A percentile compares a stretch with the other conserved stretches of the same genome.
Conservation (phyloP, 129 eudicot species). For the Chrysanthemum seticuspe region DNA sequence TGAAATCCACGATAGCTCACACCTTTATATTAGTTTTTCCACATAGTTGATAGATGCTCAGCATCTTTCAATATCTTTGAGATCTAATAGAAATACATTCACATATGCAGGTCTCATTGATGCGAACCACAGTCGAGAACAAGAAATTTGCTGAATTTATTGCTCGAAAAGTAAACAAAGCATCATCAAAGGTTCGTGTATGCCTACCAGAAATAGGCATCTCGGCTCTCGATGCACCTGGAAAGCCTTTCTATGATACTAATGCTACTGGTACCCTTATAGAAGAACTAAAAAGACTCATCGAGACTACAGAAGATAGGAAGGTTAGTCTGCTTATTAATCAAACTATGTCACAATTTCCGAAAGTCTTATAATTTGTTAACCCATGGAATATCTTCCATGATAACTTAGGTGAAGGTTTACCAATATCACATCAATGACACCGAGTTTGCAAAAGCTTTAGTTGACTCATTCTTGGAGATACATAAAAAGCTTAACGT, state of each 20-base stretch:
- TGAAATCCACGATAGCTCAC: background rate
- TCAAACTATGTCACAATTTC: slow-evolving; percentile 3
- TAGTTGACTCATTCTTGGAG: slow-evolving; percentile 86
- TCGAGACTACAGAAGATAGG: slow-evolving; percentile 64
- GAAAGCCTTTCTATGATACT: slow-evolving; percentile 86
- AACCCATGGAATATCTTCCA: background rate
- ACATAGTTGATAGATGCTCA: no score
- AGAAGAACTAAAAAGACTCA: slow-evolving; percentile 60
- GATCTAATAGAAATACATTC: slow-evolving; percentile 9
- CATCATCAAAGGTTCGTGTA: slow-evolving; percentile 71
- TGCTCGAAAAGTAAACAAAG: slow-evolving; percentile 68
- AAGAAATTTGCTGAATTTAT: slow-evolving; percentile 79
- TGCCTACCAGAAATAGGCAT: slow-evolving; percentile 91
- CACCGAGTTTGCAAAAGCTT: slow-evolving; percentile 77
- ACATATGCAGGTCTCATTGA: slow-evolving; percentile 64
- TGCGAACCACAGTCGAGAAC: slow-evolving; percentile 86
- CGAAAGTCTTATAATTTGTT: slow-evolving; percentile 3
- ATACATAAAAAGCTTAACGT: slow-evolving; percentile 37
- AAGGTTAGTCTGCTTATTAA: slow-evolving; percentile 56
- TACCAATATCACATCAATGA: slow-evolving; percentile 88
- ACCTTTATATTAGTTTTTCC: background rate
- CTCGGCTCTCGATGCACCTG: slow-evolving; percentile 94
- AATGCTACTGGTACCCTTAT: slow-evolving; percentile 72
- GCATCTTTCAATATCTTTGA: background rate
- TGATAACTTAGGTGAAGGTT: slow-evolving; percentile 56